phyloP scores from a whole-genome alignment of 2,329 filamentous ascomycete species.

The Byssothecium circinans region DNA sequence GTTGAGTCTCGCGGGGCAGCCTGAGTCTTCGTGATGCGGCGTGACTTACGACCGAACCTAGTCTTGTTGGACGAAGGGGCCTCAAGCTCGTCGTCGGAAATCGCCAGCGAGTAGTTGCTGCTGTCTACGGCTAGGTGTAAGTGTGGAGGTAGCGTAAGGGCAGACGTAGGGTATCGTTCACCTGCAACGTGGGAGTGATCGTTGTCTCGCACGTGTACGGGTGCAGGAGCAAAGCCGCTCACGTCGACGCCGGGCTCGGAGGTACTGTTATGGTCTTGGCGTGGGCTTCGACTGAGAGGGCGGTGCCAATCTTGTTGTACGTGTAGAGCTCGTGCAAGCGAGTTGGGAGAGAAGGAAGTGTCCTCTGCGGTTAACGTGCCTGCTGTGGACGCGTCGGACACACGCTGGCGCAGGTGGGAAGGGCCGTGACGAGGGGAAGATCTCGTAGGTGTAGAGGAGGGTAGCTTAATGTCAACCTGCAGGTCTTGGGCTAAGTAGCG shows the following conservation, averaged over 20 bases:
- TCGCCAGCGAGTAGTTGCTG: conserved; percentile 26
- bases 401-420: conserved; percentile 32
- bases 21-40: conserved; percentile 6
- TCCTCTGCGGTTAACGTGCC: conserved; percentile 22
- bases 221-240: conserved; percentile 14
- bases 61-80: conserved; percentile 24
- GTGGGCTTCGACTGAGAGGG: not conserved
- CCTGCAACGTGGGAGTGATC: conserved; percentile 44
- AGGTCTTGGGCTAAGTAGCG: conserved; percentile 41
- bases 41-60: conserved; percentile 24
- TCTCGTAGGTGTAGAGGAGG: conserved; percentile 31
- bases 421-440: conserved; percentile 34
- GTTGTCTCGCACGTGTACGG: conserved; percentile 24
- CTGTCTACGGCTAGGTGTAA: conserved; percentile 22
- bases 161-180: conserved; percentile 54
- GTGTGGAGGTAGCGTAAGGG: conserved; percentile 46
- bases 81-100: conserved; percentile 30
- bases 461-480: conserved; percentile 46
- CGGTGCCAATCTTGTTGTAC: not conserved
- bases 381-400: conserved; percentile 26
- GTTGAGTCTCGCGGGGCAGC: not conserved
- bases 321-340: conserved; percentile 13
- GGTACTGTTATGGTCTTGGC: conserved; percentile 1
- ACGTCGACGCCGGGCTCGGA: conserved; percentile 11
- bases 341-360: conserved; percentile 19